Conservation (phyloP, 352 stramenopile species). For the Phytophthora hibernalis region DNA sequence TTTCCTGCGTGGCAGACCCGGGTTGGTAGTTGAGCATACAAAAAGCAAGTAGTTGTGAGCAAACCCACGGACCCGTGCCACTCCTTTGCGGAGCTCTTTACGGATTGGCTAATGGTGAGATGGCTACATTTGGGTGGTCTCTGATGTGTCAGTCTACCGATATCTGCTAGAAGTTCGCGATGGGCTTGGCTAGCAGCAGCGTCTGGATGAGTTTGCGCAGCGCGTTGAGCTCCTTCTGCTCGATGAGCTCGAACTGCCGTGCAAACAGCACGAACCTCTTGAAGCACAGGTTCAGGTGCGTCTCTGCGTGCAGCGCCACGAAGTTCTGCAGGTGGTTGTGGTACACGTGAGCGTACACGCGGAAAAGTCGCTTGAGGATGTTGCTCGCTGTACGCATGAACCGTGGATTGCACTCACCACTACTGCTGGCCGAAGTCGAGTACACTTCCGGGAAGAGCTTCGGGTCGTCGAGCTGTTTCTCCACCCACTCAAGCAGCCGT, state of each 20-base stretch:
- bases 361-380: slow-evolving; percentile 97
- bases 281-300: slow-evolving; percentile 97
- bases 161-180: slow-evolving; percentile 28
- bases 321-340: slow-evolving; percentile 94
- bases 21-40: slow-evolving; percentile 21
- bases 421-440: slow-evolving; percentile 4
- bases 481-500: slow-evolving; percentile 88
- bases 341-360: slow-evolving; percentile 98
- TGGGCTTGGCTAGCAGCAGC: slow-evolving; percentile 24
- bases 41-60: slow-evolving; percentile 12
- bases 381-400: slow-evolving; percentile 68
- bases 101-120: slow-evolving; percentile 41
- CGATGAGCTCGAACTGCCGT: slow-evolving; percentile 92
- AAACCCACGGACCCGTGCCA: slow-evolving; percentile 14
- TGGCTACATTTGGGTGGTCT: slow-evolving; percentile 36
- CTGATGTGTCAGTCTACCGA: background rate
- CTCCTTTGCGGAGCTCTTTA: slow-evolving; percentile 25
- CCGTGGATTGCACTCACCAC: slow-evolving; percentile 24
- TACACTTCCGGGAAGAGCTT: slow-evolving; percentile 57
- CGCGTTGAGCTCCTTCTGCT: slow-evolving; percentile 94
- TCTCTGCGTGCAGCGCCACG: slow-evolving; percentile 91
- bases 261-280: slow-evolving; percentile 98
- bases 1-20: slow-evolving; percentile 2
- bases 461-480: slow-evolving; percentile 82
- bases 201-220: slow-evolving; percentile 93